Base-by-base conservation (phyloP, 2,329 filamentous ascomycete species). In the Curvularia sp. region DNA sequence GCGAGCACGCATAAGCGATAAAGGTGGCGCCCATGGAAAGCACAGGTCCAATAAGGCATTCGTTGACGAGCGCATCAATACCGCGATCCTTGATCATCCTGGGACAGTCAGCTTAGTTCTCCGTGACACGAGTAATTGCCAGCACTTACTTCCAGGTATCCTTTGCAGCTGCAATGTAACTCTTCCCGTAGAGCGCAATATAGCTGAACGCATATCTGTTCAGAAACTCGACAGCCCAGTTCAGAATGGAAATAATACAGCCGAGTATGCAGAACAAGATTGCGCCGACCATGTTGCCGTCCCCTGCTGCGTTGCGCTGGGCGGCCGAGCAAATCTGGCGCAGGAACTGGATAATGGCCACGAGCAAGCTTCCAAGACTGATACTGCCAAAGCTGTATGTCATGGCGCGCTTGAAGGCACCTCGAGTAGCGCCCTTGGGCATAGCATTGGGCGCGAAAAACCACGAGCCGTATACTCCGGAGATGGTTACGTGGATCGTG, bases 311-410 rank as follows among this genome's bases (percentile, higher is more conserved):
- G 49, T 86, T 83, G 60, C 87, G 86, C 62, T 87, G 86, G 0
- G 90, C 92, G n/a, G 94, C 83, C 0, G 89, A 93, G 79, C 90
- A 93, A 1, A 92, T 75, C 75, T 97, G 93, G 5, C 92, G 87
- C 18, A 97, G 78, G 69, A 91, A 88, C 72, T 97, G 92, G 78
- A 98, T 89, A 49, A 97, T 86, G 28, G 93, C 93, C 13, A 97
- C 89, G 3, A 97, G 76, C 64, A 98, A 77, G 67, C 91, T 96
- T 3, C 94, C 94, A 12, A 97, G 82, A 63, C 88, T 90, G 77
- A 98, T 95, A 64, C 91, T 95, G 15, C 94, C 94, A 60, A 97
- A 97, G 67, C 90, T 95, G 80, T 95, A 95, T 1, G 94, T 97
- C 61, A 95, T 82, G 0, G 93, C 87, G 13, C 94, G 87, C 67